Evolutionary conservation across 768 basidiomycete species (phyloP).

Genomic region (Tubosaeta sp.): DNA sequence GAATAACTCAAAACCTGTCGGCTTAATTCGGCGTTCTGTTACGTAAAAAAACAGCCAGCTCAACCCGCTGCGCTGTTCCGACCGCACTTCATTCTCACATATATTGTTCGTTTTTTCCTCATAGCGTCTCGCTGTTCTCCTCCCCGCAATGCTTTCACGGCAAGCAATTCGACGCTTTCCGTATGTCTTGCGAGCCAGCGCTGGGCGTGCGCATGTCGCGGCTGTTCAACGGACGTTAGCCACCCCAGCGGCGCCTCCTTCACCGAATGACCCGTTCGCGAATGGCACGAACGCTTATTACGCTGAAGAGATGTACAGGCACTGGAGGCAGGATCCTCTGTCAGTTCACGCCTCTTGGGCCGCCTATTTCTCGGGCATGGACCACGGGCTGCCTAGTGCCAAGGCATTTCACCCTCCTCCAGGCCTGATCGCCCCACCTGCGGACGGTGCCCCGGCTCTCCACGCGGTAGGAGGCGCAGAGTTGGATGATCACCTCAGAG

Average conservation of each 20-base stretch:
- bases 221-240: conserved; percentile 38
- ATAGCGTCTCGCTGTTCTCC: not conserved
- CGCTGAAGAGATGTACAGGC: conserved; percentile 93
- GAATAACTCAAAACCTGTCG: not conserved
- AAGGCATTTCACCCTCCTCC: conserved; percentile 89
- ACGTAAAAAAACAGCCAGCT: conserved; percentile 9
- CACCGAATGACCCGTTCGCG: conserved; percentile 82
- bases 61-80: conserved; percentile 1
- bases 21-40: conserved; percentile 13
- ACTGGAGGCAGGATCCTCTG: conserved; percentile 85
- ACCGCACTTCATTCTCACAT: not conserved
- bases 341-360: conserved; percentile 95
- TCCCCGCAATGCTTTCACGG: conserved; percentile 34
- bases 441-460: conserved; percentile 77
- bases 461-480: conserved; percentile 67
- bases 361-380: conserved; percentile 89
- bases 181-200: conserved; percentile 20
- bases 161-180: conserved; percentile 36
- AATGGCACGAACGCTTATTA: conserved; percentile 96
- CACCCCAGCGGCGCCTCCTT: conserved; percentile 51
- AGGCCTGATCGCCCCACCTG: conserved; percentile 58
- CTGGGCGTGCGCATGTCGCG: conserved; percentile 14
- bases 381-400: conserved; percentile 73
- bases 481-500: conserved; percentile 93
- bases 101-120: not conserved